Base-by-base conservation (phyloP, 306 rosid genomes). In the Dryas alaskensis region DNA sequence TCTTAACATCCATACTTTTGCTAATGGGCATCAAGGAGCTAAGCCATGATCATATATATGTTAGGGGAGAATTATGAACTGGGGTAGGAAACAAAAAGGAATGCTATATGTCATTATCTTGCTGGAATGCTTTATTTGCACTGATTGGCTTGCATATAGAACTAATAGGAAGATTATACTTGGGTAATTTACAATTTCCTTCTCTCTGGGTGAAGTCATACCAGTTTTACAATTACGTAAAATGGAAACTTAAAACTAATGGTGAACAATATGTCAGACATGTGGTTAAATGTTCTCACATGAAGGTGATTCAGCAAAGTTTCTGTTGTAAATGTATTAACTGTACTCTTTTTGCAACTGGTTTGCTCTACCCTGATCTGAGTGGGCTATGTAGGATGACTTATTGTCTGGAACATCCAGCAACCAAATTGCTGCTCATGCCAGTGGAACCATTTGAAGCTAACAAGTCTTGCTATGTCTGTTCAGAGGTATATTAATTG, bases 391-490 rank as follows among this genome's bases (percentile, higher is more conserved):
- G 44, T 73, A 95, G 99, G 89, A 92, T 92, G 97, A 92, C 99
- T 27, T 95, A 92, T 84, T 95, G 99, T 79, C 85, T 90, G 57
- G 99, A 95, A 74, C 89, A 91, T 81, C 99, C 98, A 74, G 69
- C 95, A 39, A 90, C 82, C 81, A 95, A 88, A 84, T 81, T 88
- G 90, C 80, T 95, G 76, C 92, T 95, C 69, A 92, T 95, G 98
- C 99, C 99, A 3, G 98, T 95, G 85, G 97, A 88, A 75, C 99
- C 98, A 67, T 90, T 90, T 87, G 98, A 92, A 74, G 93, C 97
- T 31, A 92, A 90, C 79, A 87, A 88, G 76, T 88, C 97, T 39
- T 95, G 99, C 81, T 95, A 95, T 78, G 99, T 95, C 77, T 95
- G 99, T 80, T 95, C 99, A 6, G 99, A 92, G 97, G 99, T 86